Evolutionary conservation across 352 stramenopile genomes (phyloP).

Genomic region (Phytophthora kernoviae): DNA sequence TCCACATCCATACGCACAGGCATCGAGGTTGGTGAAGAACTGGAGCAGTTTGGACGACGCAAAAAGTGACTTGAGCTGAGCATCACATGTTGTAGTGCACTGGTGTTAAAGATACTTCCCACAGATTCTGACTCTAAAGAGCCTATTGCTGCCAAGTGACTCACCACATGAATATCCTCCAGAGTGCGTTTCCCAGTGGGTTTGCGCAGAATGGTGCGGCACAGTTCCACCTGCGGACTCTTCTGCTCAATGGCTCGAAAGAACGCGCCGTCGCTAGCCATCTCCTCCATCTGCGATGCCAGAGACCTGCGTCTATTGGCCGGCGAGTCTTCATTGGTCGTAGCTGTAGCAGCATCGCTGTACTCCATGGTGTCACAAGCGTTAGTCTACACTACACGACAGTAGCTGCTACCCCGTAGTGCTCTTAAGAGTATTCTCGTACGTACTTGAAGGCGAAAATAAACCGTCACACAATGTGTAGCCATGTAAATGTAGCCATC

Average conservation of each 20-base stretch:
- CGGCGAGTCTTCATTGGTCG: not conserved
- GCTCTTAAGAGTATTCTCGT: too few relatives aligned
- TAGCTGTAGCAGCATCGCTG: slow-evolving; percentile 1
- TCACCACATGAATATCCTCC: slow-evolving; percentile 75
- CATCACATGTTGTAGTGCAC: not conserved
- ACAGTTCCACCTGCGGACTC: slow-evolving; percentile 52
- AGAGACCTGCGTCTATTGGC: slow-evolving; percentile 40
- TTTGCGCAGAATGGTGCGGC: slow-evolving; percentile 62
- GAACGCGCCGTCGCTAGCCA: slow-evolving; percentile 47
- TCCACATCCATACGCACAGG: slow-evolving; percentile 44
- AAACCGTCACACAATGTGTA: slow-evolving; percentile 1
- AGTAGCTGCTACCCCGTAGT: too few relatives aligned
- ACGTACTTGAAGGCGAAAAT: not conserved
- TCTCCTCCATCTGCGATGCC: slow-evolving; percentile 51
- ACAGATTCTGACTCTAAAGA: not conserved
- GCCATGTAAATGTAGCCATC: slow-evolving; percentile 22
- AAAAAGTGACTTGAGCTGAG: slow-evolving; percentile 78
- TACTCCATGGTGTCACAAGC: too few relatives aligned
- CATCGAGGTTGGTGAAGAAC: slow-evolving; percentile 83
- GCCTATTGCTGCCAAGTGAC: not conserved
- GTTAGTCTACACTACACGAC: too few relatives aligned
- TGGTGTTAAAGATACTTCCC: not conserved
- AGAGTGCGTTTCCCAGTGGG: slow-evolving; percentile 56
- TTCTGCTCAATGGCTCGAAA: slow-evolving; percentile 47
- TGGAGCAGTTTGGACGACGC: slow-evolving; percentile 74